A percentile compares a stretch with the other conserved stretches of the same genome.
Conservation (phyloP, 2,329 filamentous ascomycete genomes). For the Sphaceloma murrayae region DNA sequence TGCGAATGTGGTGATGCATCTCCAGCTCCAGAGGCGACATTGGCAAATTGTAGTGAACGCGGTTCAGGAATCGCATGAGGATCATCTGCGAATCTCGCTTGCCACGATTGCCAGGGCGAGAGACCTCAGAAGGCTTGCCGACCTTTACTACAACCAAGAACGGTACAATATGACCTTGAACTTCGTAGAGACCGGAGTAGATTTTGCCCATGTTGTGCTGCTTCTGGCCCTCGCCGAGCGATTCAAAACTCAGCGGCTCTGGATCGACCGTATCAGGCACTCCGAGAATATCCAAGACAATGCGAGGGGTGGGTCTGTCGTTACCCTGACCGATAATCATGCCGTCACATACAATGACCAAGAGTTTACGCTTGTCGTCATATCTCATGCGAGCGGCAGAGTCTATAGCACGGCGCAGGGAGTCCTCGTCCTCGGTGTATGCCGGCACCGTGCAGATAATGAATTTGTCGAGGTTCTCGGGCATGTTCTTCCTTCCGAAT, state of each 20-base stretch:
- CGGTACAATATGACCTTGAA: slow-evolving; percentile 94
- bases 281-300: slow-evolving; percentile 92
- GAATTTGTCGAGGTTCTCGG: slow-evolving; percentile 96
- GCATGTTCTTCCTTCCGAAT: slow-evolving; percentile 81
- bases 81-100: slow-evolving; percentile 99
- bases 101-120: slow-evolving; percentile 80
- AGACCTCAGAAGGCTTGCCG: slow-evolving; percentile 70
- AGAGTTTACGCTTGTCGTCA: slow-evolving; percentile 93
- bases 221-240: slow-evolving; percentile 87
- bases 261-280: slow-evolving; percentile 90
- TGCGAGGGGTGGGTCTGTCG: slow-evolving; percentile 86
- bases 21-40: slow-evolving; percentile 97
- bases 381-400: slow-evolving; percentile 92
- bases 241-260: slow-evolving; percentile 92
- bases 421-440: slow-evolving; percentile 98
- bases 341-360: slow-evolving; percentile 88
- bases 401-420: slow-evolving; percentile 90
- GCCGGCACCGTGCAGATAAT: slow-evolving; percentile 95
- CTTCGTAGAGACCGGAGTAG: slow-evolving; percentile 95
- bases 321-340: slow-evolving; percentile 99
- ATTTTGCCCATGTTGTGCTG: slow-evolving; percentile 99
- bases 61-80: slow-evolving; percentile 97
- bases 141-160: slow-evolving; percentile 97
- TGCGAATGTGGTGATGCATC: slow-evolving; percentile 97
- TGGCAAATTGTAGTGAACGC: slow-evolving; percentile 90